phyloP scores from a whole-genome alignment of 805 yeast genomes.

The Yueomyces sp. region DNA sequence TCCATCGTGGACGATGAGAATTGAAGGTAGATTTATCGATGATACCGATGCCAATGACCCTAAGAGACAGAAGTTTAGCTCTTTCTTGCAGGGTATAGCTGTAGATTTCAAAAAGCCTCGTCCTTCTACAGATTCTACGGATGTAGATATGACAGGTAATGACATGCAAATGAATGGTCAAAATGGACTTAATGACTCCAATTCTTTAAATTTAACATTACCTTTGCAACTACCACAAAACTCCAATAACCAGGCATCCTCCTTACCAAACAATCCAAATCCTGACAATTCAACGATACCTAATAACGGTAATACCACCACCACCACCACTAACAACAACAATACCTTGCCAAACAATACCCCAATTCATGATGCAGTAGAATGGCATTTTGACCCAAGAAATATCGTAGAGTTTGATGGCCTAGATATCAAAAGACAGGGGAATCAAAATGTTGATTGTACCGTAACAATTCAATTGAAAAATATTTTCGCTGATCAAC shows the following conservation, averaged over 20 bases:
- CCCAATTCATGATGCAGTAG: conserved; percentile 33
- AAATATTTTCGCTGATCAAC: conserved; percentile 54
- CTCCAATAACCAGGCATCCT: not conserved
- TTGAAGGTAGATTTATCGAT: conserved; percentile 74
- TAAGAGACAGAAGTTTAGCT: conserved; percentile 50
- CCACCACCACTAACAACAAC: not conserved
- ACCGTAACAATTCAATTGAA: conserved; percentile 72
- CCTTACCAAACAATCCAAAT: not conserved
- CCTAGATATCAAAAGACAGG: conserved; percentile 71
- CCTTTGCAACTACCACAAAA: conserved; percentile 1
- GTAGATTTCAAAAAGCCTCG: conserved; percentile 43
- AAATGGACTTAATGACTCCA: not conserved
- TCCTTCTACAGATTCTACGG: not conserved
- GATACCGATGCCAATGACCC: conserved; percentile 34
- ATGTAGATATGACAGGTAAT: conserved; percentile 1
- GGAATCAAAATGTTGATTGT: conserved; percentile 49
- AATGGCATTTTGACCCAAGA: conserved; percentile 73
- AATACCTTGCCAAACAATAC: not conserved
- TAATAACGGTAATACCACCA: not conserved
- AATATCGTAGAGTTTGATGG: conserved; percentile 65
- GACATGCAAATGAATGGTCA: not conserved
- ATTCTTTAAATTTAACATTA: conserved; percentile 1
- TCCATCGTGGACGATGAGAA: conserved; percentile 70
- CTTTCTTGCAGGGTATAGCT: conserved; percentile 72
- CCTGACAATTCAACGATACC: not conserved